Base-by-base conservation (phyloP, 768 basidiomycete species). In the Clathrus columnatus region DNA sequence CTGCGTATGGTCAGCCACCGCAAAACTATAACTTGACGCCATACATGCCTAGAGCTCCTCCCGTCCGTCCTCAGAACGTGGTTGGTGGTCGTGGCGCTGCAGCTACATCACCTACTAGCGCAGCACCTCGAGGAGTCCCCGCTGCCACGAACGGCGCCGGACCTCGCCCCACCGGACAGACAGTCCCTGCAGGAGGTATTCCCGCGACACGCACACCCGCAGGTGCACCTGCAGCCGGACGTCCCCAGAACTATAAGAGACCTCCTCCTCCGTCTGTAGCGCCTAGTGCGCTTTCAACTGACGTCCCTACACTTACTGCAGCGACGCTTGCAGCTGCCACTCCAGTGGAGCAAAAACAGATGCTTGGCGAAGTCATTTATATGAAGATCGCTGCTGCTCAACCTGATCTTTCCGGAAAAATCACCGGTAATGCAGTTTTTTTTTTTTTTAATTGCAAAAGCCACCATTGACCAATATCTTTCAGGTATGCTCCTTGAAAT, bases 301-400 rank as follows among this genome's bases (percentile, higher is more conserved):
- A 78, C 18, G 74, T 77, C 43, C 72, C 84, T 21, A 70, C 73
- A 57, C 78, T 90, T 57, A 82, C 80, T 48, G 73, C 90, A 20
- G 76, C 83, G 64, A 65, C 77, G 8, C 75, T 87, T 58, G 79
- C 79, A 43, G 76, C 65, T 59, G 81, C 82, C 21, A 70, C 77
- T 48, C 81, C 83, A 30, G 74, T 77, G 69, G 95, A 98, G 71
- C 93, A 97, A 81, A 99, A 99, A 78, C 96, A 99, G 71, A 92
- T 97, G 87, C 78, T 99, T 48, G 96, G 96, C 62, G 96, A 99
- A 73, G 82, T 88, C 49, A 83, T 97, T 62, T 97, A 97, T 74
- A 85, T 95, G 80, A 86, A 82, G 67, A 94, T 97, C 61, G 80
- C 77, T 56, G 91, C 85, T 21, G 68, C 84, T 56, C 85, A 98